Evolutionary conservation across 768 basidiomycete species (phyloP), one percentile per base, ranked within the genome.

Genomic region (Rubroboletus satanas): DNA sequence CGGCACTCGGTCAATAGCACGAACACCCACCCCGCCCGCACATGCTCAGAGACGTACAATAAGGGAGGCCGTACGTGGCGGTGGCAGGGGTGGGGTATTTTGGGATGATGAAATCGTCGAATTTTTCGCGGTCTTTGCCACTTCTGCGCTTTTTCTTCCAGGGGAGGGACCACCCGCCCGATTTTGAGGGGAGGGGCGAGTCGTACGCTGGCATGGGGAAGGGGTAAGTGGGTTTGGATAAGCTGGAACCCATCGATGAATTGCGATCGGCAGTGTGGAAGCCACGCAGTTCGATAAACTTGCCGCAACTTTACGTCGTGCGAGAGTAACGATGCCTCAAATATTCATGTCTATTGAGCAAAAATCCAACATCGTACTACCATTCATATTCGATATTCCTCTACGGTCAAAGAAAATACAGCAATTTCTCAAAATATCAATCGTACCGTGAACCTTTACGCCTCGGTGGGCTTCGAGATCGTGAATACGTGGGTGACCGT

Each of bases 381-480:
- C 26, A 21, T 29, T 49, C n/a, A n/a, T 10, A n/a, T n/a, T n/a
- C n/a, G n/a, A n/a, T n/a, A n/a, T 38, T 49, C 29, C 37, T 29
- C 6, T 15, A 49, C 33, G 9, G 15, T 2, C n/a, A 37, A 28
- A 14, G 6, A 46, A 49, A 15, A 44, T 52, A 64, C 52, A 56
- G 17, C 43, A 48, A 39, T 44, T 49, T 31, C 38, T 37, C 47
- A 35, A 42, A 29, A 32, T 3, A 42, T 71, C 60, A 73, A 49
- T 71, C 71, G 43, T 73, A 71, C 23, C 72, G 66, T 11, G 68
- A 62, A 6, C 43, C 64, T 58, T 71, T 63, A 31, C 77, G 69
- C 43, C 74, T 68, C 6, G 71, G 70, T n/a, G 77, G 77, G 54
- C 75, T 78, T 47, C 75, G 68, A 10, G 77, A 78, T 23, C 74